Evolutionary conservation across 2,329 filamentous ascomycete species (phyloP), one percentile per base, ranked within the genome.

Genomic region (Xylaria multiplex): DNA sequence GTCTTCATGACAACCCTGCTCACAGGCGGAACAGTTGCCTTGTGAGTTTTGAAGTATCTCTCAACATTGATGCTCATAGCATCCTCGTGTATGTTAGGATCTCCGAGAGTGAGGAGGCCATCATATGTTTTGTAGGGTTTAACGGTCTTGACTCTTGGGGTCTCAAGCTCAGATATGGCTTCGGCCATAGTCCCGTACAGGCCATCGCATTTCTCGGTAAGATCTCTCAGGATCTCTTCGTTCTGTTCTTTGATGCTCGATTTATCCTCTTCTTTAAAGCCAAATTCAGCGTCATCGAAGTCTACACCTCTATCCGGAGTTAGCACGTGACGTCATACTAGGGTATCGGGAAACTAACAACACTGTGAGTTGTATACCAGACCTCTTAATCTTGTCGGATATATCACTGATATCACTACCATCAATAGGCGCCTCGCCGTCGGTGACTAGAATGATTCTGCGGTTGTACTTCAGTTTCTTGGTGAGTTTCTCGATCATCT

Each of bases 221-320:
- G 82, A 2, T 81, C 77, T 67, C 83, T 87, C 19, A 98, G 81
- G 0, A 89, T 81, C 1, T 78, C 77, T 77, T 99, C 96, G 72
- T 97, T 97, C 53, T 85, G 79, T n/a, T 80, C 89, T 84, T 98
- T 98, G 58, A 79, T 77, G 0, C 77, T 70, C 19, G 90, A 81
- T 77, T 99, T 99, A 70, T 91, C 87, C 77, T 97, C 93, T 80
- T 98, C 95, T 77, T 97, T 97, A 76, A 93, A 92, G 48, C 94
- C 94, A 75, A 91, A 97, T 2, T 97, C 93, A 1, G 88, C 77
- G 77, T 97, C 93, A 76, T 99, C 93, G 78, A 99, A 98, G 77
- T 99, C 96, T 19, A 97, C 88, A 14, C 96, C 96, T 60, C 91
- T 94, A 48, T 6, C 53, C 2, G 55, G 27, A 24, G 46, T 75